Percentiles rank a stretch among this genome's conserved stretches.
Conservation (phyloP, 306 rosid genomes). For the Carpinus fangiana region DNA sequence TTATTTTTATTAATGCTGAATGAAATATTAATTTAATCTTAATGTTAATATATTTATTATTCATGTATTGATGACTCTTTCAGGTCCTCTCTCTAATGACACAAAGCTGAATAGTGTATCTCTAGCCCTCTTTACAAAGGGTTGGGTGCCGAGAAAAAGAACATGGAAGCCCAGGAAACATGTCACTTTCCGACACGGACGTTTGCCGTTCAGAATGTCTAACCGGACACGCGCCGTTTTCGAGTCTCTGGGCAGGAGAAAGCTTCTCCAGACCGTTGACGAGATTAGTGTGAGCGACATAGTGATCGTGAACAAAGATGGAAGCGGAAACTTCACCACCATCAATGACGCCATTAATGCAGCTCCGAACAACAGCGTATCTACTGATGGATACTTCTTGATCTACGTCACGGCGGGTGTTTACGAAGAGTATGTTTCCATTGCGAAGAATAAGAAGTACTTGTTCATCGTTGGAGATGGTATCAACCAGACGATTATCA, state of each 20-base stretch:
- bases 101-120: not conserved
- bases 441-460: not conserved
- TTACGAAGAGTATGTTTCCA: slow-evolving; percentile 7
- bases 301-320: not conserved
- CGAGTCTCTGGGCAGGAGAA: not conserved
- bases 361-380: not conserved
- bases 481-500: slow-evolving; percentile 8
- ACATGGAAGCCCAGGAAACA: slow-evolving; percentile 5
- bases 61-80: not conserved
- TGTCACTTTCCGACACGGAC: not conserved
- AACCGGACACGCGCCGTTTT: not conserved
- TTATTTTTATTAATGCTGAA: no score
- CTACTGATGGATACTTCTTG: slow-evolving; percentile 4
- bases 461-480: slow-evolving; percentile 10
- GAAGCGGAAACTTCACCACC: slow-evolving; percentile 7
- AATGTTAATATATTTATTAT: no score
- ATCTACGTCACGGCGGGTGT: slow-evolving; percentile 6
- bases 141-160: not conserved
- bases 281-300: not conserved
- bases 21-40: no score
- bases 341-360: slow-evolving; percentile 1
- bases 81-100: not conserved
- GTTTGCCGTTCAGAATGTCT: not conserved
- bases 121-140: not conserved
- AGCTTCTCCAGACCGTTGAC: not conserved